Conservation (phyloP, 1,284 basidiomycete genomes). For the Irpex sp. region DNA sequence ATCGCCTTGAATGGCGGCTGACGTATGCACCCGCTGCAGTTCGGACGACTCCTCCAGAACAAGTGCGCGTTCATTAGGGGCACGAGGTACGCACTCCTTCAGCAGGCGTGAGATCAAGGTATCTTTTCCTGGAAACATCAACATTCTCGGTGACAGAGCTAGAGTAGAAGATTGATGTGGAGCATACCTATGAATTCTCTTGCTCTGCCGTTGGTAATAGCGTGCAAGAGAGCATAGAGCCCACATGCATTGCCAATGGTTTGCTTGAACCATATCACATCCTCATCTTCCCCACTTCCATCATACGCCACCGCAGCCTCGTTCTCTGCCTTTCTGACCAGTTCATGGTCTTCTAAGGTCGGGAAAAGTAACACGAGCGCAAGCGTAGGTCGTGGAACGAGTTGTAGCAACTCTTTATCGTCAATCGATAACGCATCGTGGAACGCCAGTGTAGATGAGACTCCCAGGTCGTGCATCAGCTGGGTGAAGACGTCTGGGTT, state of each 20-base stretch:
- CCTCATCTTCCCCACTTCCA: constrained; percentile 12
- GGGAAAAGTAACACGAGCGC: constrained; percentile 20
- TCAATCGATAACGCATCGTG: constrained; percentile 18
- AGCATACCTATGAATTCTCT: constrained; percentile 10
- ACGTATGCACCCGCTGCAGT: constrained; percentile 17
- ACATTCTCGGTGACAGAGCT: background rate
- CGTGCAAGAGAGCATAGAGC: constrained; percentile 18
- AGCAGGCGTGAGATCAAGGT: constrained; percentile 10
- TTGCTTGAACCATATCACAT: constrained; percentile 18
- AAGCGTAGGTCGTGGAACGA: constrained; percentile 11
- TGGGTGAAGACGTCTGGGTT: constrained; percentile 17
- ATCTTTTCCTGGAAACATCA: constrained; percentile 8
- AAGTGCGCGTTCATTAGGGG: constrained; percentile 15
- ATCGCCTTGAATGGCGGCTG: constrained; percentile 17
- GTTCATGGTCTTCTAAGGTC: constrained; percentile 3
- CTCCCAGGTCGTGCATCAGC: constrained; percentile 15
- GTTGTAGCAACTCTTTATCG: constrained; percentile 15
- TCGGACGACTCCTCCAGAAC: constrained; percentile 13
- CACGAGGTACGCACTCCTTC: constrained; percentile 8
- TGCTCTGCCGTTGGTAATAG: constrained; percentile 14
- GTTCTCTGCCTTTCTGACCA: constrained; percentile 7
- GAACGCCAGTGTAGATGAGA: constrained; percentile 10
- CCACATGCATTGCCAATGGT: constrained; percentile 21
- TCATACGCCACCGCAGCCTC: background rate
- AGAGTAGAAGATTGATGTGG: background rate